Evolutionary conservation across 1,284 basidiomycete species (phyloP).

Genomic region (Leccinum griseonigrum): DNA sequence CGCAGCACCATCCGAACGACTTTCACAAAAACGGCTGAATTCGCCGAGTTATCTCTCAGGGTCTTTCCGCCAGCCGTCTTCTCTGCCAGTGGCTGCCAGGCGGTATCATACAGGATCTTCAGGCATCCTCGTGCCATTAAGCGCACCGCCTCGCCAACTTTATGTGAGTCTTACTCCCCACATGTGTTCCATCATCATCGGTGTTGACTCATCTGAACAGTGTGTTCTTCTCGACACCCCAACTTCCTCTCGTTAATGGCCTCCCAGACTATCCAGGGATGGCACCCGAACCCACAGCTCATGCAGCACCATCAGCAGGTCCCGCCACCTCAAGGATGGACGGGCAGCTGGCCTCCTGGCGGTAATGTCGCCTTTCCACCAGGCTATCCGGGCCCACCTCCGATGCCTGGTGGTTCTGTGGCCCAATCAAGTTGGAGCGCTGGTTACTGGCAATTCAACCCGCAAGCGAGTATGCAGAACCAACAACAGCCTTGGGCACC

Average conservation of each 20-base stretch:
- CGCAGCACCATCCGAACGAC: neutral
- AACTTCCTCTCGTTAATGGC: conserved; percentile 17
- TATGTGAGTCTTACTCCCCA: conserved; percentile 9
- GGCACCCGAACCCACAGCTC: conserved; percentile 33
- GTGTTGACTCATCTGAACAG: neutral
- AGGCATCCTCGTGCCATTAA: neutral
- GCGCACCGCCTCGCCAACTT: neutral
- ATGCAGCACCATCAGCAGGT: conserved; percentile 29
- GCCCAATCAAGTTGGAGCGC: conserved; percentile 28
- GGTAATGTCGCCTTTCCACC: conserved; percentile 31
- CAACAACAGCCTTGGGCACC: conserved; percentile 32
- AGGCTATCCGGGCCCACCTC: conserved; percentile 34
- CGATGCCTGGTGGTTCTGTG: conserved; percentile 17
- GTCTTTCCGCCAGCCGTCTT: neutral
- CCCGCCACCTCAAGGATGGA: conserved; percentile 31
- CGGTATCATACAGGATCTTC: conserved; percentile 6
- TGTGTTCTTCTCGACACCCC: neutral
- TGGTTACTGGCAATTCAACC: conserved; percentile 34
- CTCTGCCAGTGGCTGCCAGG: neutral
- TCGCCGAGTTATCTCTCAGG: conserved; percentile 5
- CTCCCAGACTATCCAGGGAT: conserved; percentile 29
- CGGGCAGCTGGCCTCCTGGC: conserved; percentile 33
- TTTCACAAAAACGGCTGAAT: neutral
- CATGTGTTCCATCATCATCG: conserved; percentile 7
- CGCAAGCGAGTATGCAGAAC: conserved; percentile 25